Percentiles rank a stretch among this genome's conserved stretches.
Evolutionary conservation across 2,329 filamentous ascomycete species (phyloP).

Genomic region (Hypocrella siamensis): DNA sequence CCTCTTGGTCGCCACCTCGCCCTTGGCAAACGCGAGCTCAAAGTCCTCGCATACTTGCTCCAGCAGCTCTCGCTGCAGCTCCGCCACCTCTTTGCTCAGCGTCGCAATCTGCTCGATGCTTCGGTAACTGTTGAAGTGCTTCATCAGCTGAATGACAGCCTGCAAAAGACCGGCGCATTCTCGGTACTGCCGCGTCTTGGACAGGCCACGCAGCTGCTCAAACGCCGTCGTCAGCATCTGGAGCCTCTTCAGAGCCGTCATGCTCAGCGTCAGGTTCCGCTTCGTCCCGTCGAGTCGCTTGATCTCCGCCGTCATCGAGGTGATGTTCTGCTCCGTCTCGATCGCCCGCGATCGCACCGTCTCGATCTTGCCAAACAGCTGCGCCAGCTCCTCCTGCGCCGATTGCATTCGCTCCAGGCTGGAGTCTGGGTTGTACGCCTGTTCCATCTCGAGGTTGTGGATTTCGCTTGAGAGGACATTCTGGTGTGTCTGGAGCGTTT

Average conservation of each 20-base stretch:
- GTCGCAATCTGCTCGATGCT: slow-evolving; percentile 97
- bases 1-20: slow-evolving; percentile 57
- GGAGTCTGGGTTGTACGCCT: slow-evolving; percentile 73
- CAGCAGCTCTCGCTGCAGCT: slow-evolving; percentile 78
- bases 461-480: slow-evolving; percentile 73
- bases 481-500: slow-evolving; percentile 58
- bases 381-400: slow-evolving; percentile 76
- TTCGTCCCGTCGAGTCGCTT: slow-evolving; percentile 95
- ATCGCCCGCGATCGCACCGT: slow-evolving; percentile 77
- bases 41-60: slow-evolving; percentile 99
- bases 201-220: slow-evolving; percentile 75
- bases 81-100: slow-evolving; percentile 80
- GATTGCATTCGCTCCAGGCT: slow-evolving; percentile 84
- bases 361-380: slow-evolving; percentile 89
- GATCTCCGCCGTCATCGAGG: slow-evolving; percentile 97
- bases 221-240: slow-evolving; percentile 99
- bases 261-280: slow-evolving; percentile 86
- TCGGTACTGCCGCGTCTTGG: slow-evolving; percentile 76
- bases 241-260: slow-evolving; percentile 91
- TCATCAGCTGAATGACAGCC: slow-evolving; percentile 93
- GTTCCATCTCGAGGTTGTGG: slow-evolving; percentile 52
- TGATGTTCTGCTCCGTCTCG: slow-evolving; percentile 89
- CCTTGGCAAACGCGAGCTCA: slow-evolving; percentile 83
- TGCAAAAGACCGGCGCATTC: slow-evolving; percentile 90
- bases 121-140: slow-evolving; percentile 94